Conservation (phyloP, 306 rosid genomes). For the Vigna radiata region DNA sequence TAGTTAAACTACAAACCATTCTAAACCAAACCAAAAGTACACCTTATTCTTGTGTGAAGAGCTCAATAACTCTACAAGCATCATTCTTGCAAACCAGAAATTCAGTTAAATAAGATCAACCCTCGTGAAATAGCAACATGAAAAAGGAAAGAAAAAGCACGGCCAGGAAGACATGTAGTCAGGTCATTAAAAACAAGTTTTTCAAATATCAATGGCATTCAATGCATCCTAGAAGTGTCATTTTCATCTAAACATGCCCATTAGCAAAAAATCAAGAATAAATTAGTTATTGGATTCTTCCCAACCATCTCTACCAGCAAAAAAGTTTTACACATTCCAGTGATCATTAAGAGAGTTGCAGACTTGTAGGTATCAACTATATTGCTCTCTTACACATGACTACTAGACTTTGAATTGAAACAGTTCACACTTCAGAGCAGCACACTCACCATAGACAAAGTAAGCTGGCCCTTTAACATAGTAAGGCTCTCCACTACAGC, state of each 20-base stretch:
- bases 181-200: not conserved
- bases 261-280: conserved; percentile 10
- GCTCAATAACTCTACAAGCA: not conserved
- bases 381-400: not conserved
- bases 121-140: no score
- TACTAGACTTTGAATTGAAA: conserved; percentile 23
- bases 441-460: conserved; percentile 78
- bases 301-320: conserved; percentile 11
- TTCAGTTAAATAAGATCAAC: not conserved
- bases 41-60: conserved; percentile 6
- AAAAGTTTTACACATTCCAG: not conserved
- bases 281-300: conserved; percentile 14
- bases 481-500: conserved; percentile 75
- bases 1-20: conserved; percentile 12
- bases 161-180: not conserved
- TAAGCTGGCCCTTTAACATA: conserved; percentile 83
- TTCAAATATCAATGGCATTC: not conserved
- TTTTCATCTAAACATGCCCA: conserved; percentile 4
- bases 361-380: conserved; percentile 10
- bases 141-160: no score
- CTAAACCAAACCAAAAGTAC: conserved; percentile 4
- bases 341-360: not conserved
- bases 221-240: conserved; percentile 20
- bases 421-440: conserved; percentile 26
- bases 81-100: not conserved